phyloP scores from a whole-genome alignment of 139 green algal species.

The Ettlia oleoabundans region DNA sequence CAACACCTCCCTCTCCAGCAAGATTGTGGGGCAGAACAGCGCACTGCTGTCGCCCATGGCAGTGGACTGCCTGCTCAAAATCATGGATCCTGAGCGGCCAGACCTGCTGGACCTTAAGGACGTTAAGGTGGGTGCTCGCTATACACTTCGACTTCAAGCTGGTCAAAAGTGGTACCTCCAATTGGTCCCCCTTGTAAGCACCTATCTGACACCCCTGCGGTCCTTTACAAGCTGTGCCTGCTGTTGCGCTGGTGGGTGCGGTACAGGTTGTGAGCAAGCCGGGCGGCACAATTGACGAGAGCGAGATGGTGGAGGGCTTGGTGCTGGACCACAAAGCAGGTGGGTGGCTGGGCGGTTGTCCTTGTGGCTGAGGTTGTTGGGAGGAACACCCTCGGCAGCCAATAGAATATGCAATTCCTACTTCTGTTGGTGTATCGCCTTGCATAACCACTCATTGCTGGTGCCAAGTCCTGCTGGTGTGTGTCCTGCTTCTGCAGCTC shows the following conservation, averaged over 20 bases:
- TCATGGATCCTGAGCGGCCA: slow-evolving; percentile 82
- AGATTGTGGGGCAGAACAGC: slow-evolving; percentile 97
- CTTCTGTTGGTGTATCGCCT: no score
- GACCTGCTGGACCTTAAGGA: slow-evolving; percentile 94
- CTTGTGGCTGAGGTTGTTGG: no score
- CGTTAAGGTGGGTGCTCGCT: slow-evolving; percentile 78
- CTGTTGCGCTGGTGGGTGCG: no score
- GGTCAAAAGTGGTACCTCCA: no score
- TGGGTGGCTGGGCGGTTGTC: no score
- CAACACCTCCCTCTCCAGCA: slow-evolving; percentile 91
- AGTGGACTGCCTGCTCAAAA: slow-evolving; percentile 91
- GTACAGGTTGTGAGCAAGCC: slow-evolving; percentile 79
- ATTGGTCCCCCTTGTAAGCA: no score
- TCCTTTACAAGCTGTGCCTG: background rate
- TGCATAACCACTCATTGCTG: background rate
- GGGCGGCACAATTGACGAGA: slow-evolving; percentile 97
- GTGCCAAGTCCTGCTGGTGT: background rate
- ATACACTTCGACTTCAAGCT: no score
- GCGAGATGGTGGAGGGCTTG: slow-evolving; percentile 92
- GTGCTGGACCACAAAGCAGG: slow-evolving; percentile 95
- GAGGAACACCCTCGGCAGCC: no score
- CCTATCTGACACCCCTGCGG: background rate
- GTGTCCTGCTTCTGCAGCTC: slow-evolving; percentile 48
- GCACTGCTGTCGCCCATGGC: slow-evolving; percentile 96
- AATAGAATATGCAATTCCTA: no score